Evolutionary conservation across 495 filamentous ascomycete species (phyloP), one percentile per base, ranked within the genome.

Genomic region (Aspergillus hancockii): DNA sequence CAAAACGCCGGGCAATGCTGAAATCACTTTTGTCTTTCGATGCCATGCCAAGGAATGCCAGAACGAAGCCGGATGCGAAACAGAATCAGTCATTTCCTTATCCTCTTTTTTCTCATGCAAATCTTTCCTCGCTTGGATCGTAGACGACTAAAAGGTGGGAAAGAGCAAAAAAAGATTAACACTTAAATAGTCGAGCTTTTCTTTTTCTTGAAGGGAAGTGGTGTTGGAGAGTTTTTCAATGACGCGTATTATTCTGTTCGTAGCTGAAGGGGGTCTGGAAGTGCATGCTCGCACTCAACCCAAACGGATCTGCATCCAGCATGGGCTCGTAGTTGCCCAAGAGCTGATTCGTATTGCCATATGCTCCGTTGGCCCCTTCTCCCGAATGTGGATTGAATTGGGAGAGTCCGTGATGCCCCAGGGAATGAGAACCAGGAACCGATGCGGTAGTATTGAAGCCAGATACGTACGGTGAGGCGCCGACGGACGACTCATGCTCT

Each of bases 191-290:
- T 12, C 38, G 14, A 16, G 34, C 9, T 3, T 31, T 25, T 8
- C 9, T 3, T 31, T 25, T 8, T 14, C 7, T 30, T 28, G 31
- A 8, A 16, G 0, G 14, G 14, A 55, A 32, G 45, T 16, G 36
- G 54, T 36, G 43, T 34, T 28, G 46, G 23, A 45, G 8, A 43
- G 23, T 32, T n/a, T 32, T 73, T 60, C n/a, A 79, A 60, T 71
- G 67, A 53, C 78, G 75, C 45, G 73, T 55, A 63, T 74, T 69
- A 52, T 70, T 74, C 55, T 79, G 76, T 54, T 93, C 89, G 69
- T 91, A 92, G 54, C 87, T 89, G 76, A 93, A 96, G 41, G 91
- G 89, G 4, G 90, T 92, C 21, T 92, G 92, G 65, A 95, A 97
- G 63, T 92, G 90, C 92, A 97, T 95, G 75, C 90, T 94, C 21